Evolutionary conservation across 805 yeast species (phyloP).

Genomic region (Kodamaea kakaduensis): DNA sequence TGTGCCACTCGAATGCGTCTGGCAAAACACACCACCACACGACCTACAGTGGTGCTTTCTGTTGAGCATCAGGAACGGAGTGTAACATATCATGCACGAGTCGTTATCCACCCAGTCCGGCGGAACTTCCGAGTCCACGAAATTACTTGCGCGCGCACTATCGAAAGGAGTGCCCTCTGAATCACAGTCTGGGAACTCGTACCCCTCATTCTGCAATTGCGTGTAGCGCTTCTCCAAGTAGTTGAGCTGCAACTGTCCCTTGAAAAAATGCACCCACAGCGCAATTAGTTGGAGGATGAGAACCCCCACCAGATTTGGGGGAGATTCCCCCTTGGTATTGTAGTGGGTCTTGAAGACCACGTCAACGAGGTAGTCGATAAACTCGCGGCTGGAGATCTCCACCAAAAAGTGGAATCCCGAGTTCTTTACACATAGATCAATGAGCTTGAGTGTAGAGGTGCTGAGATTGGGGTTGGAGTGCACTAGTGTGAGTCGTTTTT

Average conservation of each 20-base stretch:
- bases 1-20: constrained; percentile 71
- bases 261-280: constrained; percentile 73
- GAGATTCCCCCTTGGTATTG: constrained; percentile 23
- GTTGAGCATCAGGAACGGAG: constrained; percentile 71
- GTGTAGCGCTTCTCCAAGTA: constrained; percentile 63
- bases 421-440: constrained; percentile 87
- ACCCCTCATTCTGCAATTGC: constrained; percentile 58
- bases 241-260: constrained; percentile 58
- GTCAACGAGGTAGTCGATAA: constrained; percentile 72
- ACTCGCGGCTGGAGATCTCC: constrained; percentile 80
- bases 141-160: constrained; percentile 30
- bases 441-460: constrained; percentile 66
- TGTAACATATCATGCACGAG: constrained; percentile 91
- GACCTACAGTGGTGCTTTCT: constrained; percentile 96
- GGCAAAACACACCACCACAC: constrained; percentile 94
- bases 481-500: constrained; percentile 61
- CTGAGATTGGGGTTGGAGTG: constrained; percentile 74
- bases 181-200: constrained; percentile 54
- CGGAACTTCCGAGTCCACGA: constrained; percentile 86
- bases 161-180: constrained; percentile 12
- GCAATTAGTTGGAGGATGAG: constrained; percentile 63
- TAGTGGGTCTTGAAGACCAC: constrained; percentile 37
- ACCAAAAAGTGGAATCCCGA: constrained; percentile 82
- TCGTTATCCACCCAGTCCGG: constrained; percentile 98
- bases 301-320: constrained; percentile 43